Conservation (phyloP, 1,139 yeast genomes). For the Sugiyamaella grinbergsii region DNA sequence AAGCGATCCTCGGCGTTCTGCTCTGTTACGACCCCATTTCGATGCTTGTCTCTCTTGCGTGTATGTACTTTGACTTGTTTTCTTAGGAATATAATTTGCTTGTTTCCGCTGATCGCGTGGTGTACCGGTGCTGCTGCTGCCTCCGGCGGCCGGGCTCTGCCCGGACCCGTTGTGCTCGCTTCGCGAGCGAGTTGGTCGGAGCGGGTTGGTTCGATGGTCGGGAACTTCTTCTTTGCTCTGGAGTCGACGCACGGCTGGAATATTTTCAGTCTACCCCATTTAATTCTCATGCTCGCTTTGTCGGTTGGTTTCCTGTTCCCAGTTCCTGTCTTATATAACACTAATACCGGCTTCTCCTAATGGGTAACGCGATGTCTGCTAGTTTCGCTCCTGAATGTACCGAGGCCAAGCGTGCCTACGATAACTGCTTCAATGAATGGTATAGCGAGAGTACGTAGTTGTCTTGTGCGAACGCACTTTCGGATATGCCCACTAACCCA, state of each 20-base stretch:
- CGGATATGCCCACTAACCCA: conserved; percentile 16
- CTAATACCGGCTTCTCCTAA: conserved; percentile 19
- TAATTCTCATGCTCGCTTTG: too few relatives aligned
- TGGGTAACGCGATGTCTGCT: conserved; percentile 66
- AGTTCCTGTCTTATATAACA: too few relatives aligned
- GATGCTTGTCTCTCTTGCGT: background rate
- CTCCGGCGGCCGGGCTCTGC: too few relatives aligned
- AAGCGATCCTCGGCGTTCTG: conserved; percentile 33
- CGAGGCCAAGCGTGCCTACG: conserved; percentile 78
- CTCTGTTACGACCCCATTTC: background rate
- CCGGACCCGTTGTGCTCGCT: too few relatives aligned
- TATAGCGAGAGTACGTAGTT: conserved; percentile 70
- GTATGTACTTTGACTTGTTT: conserved; percentile 1
- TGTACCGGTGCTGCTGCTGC: too few relatives aligned
- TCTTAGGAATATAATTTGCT: background rate
- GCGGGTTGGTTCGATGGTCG: background rate
- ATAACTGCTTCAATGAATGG: conserved; percentile 92
- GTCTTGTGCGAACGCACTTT: background rate
- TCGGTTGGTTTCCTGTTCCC: too few relatives aligned
- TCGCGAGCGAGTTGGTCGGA: too few relatives aligned
- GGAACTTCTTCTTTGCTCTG: too few relatives aligned
- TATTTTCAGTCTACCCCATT: too few relatives aligned
- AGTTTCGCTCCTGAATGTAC: conserved; percentile 98
- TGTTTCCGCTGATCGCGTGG: background rate
- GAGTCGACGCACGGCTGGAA: conserved; percentile 13